Percentiles rank a stretch among this genome's conserved stretches.
phyloP scores from a whole-genome alignment of 208 protist species.

The Leishmania major region DNA sequence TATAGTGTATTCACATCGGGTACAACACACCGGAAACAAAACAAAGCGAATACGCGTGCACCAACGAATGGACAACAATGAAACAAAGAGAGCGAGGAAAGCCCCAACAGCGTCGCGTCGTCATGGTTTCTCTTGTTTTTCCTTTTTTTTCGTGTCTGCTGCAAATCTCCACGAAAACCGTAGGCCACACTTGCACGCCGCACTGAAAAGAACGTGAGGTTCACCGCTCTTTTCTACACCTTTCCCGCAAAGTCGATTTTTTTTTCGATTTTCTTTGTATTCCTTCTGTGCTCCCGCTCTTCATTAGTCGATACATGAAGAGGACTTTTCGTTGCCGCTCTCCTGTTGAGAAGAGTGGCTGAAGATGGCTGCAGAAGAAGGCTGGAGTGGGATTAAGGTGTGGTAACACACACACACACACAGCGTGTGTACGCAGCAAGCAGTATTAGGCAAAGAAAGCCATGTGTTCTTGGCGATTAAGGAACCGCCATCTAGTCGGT shows the following conservation, averaged over 20 bases:
- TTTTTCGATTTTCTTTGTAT: background rate
- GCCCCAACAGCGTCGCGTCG: background rate
- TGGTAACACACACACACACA: slow-evolving; percentile 1
- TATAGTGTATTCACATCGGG: no score
- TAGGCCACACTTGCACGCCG: background rate
- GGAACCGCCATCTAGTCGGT: background rate
- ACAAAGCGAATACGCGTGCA: no score
- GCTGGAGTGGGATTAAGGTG: background rate
- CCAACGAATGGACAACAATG: no score
- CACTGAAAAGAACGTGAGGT: background rate
- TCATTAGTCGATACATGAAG: background rate
- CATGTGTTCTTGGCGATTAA: background rate
- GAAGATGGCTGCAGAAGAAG: background rate
- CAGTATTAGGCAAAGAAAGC: background rate
- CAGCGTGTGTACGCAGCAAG: background rate
- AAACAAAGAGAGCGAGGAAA: background rate
- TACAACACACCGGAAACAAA: no score
- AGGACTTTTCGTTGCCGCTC: background rate
- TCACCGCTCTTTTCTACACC: background rate
- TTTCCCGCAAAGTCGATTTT: background rate
- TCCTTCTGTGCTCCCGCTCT: background rate
- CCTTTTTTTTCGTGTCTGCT: background rate
- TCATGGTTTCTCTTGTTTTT: background rate
- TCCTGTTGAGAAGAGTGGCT: background rate
- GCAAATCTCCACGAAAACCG: background rate